These are phyloP conservation scores for Dissophora ornata DNA, from an alignment of 192 early-diverging fungal species.

Conservation along the genomic window DNA sequence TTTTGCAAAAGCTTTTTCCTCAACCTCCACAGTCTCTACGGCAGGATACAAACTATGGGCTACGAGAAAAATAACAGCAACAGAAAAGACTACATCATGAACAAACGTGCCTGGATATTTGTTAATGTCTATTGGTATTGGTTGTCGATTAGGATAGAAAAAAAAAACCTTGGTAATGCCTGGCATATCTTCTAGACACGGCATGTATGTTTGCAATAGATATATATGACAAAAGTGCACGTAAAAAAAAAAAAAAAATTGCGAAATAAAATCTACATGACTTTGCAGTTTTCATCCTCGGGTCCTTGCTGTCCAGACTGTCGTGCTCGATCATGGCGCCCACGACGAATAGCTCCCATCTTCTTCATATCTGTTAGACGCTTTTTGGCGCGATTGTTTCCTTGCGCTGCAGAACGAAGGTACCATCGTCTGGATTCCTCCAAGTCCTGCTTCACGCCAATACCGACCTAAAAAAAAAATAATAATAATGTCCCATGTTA, in stretches of 20 bases:
- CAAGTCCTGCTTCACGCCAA: slow-evolving; percentile 80
- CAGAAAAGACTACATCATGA: too few relatives aligned
- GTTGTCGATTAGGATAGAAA: too few relatives aligned
- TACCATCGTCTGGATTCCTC: slow-evolving; percentile 95
- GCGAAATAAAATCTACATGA: slow-evolving; percentile 43
- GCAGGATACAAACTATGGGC: too few relatives aligned
- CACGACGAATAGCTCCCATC: slow-evolving; percentile 57
- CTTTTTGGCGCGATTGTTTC: slow-evolving; percentile 84
- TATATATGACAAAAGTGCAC: too few relatives aligned
- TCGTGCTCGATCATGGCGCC: slow-evolving; percentile 43
- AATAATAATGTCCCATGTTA: neutral
- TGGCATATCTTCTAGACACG: too few relatives aligned
- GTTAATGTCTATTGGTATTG: neutral
- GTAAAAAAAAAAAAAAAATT: too few relatives aligned
- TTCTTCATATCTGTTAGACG: slow-evolving; percentile 87
- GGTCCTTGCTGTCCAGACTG: slow-evolving; percentile 40
- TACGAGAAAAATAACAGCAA: neutral
- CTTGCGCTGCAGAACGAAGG: slow-evolving; percentile 72
- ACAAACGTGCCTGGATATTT: neutral
- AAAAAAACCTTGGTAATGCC: too few relatives aligned
- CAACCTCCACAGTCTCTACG: too few relatives aligned
- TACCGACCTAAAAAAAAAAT: slow-evolving; percentile 64
- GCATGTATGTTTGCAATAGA: too few relatives aligned
- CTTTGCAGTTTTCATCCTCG: slow-evolving; percentile 53
- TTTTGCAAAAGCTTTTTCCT: too few relatives aligned